Evolutionary conservation across 495 filamentous ascomycete genomes (phyloP).

Genomic region (Aspergillus mulundensis): DNA sequence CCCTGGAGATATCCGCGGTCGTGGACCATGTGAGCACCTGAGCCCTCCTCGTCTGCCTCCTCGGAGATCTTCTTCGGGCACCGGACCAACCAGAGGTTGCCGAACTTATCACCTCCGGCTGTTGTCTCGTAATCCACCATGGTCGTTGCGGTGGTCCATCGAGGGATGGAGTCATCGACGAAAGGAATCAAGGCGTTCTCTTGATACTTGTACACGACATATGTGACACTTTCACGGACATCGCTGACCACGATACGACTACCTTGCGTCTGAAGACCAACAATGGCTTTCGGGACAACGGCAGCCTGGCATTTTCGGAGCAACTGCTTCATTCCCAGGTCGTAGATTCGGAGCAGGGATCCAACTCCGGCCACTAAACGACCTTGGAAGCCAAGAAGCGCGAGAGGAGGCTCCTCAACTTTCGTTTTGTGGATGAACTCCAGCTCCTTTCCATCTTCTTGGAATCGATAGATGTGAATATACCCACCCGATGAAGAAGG

Average conservation of each 20-base stretch:
- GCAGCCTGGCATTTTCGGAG: slow-evolving; percentile 85
- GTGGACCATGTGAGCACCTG: slow-evolving; percentile 82
- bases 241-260: slow-evolving; percentile 89
- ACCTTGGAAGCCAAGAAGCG: slow-evolving; percentile 88
- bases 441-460: slow-evolving; percentile 75
- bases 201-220: slow-evolving; percentile 88
- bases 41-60: slow-evolving; percentile 87
- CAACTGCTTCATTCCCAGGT: slow-evolving; percentile 84
- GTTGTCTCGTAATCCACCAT: slow-evolving; percentile 98
- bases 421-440: slow-evolving; percentile 97
- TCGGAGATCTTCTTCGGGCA: slow-evolving; percentile 83
- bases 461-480: slow-evolving; percentile 91
- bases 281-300: slow-evolving; percentile 76
- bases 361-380: slow-evolving; percentile 82
- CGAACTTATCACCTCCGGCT: slow-evolving; percentile 95
- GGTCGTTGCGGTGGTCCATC: slow-evolving; percentile 80
- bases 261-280: slow-evolving; percentile 84
- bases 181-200: slow-evolving; percentile 91
- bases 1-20: slow-evolving; percentile 87
- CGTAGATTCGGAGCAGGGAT: slow-evolving; percentile 76
- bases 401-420: slow-evolving; percentile 81
- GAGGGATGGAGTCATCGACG: slow-evolving; percentile 78
- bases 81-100: slow-evolving; percentile 89
- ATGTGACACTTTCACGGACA: slow-evolving; percentile 84
- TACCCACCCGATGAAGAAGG: slow-evolving; percentile 72